Base-by-base conservation (phyloP, 2,329 filamentous ascomycete species). In the Colletotrichum costaricense region DNA sequence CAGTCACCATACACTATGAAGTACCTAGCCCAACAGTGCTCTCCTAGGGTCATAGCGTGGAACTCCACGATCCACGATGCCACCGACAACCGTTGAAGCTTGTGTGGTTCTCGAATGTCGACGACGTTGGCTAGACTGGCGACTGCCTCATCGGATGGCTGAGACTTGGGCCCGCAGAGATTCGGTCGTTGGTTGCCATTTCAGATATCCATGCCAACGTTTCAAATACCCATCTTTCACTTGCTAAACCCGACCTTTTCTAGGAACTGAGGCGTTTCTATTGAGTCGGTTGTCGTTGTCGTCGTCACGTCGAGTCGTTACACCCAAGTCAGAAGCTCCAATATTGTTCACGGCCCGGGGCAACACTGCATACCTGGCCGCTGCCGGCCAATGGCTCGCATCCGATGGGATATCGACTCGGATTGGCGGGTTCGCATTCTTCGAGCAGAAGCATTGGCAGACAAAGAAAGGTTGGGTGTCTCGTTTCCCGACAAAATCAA, bases 61-160 rank as follows among this genome's bases (percentile, higher is more conserved):
- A 26, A 52, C 49, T 14, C 42, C 42, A 22, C 19, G 42, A 49
- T 59, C 38, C 49, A 55, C 38, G 58, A 69, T 46, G 63, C 30
- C 54, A 56, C 54, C 22, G 26, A 63, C 49, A 49, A 52, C 69
- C 65, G 58, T 68, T 69, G 64, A 72, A 26, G 33, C 58, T 52
- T 35, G 16, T 22, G 35, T 28, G 38, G 49, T 63, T 63, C 64
- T 63, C 64, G 38, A 69, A 72, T 63, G 30, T 72, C 65, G 59
- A 54, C 24, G 19, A 38, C 38, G 65, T 42, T 22, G 49, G 38
- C 64, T 54, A 52, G 58, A 62, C 46, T 55, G 49, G 38, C 16
- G 30, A 58, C 65, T 55, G 57, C 60, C 11, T 33, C 55, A 33
- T 56, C 22, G 52, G 54, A 16, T 55, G 30, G 30, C 26, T 64